Evolutionary conservation across 306 rosid genomes (phyloP).

Genomic region (Cucumis sativus): DNA sequence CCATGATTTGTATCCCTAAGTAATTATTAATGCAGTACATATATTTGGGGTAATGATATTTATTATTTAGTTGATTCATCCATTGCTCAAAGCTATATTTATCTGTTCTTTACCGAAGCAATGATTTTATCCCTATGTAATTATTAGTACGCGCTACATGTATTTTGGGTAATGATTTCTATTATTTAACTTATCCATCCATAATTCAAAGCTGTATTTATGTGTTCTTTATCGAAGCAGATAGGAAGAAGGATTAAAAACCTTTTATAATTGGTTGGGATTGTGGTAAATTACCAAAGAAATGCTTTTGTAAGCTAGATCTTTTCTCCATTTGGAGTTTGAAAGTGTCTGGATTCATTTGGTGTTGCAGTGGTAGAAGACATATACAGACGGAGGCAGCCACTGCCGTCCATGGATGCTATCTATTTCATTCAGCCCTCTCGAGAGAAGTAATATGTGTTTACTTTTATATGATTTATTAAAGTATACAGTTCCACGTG

Average conservation of each 20-base stretch:
- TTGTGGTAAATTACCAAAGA: neutral
- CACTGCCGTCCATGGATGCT: slow-evolving; percentile 89
- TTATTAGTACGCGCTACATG: neutral
- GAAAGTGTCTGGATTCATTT: slow-evolving; percentile 12
- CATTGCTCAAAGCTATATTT: neutral
- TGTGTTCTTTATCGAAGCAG: neutral
- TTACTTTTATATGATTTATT: neutral
- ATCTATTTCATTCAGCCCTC: slow-evolving; percentile 93
- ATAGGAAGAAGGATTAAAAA: neutral
- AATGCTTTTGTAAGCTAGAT: neutral
- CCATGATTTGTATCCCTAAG: neutral
- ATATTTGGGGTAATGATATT: neutral
- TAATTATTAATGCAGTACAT: neutral
- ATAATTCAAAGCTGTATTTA: neutral
- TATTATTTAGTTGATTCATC: neutral
- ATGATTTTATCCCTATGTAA: neutral
- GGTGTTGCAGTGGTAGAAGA: slow-evolving; percentile 85
- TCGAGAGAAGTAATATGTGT: slow-evolving; percentile 58
- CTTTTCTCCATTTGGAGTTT: neutral
- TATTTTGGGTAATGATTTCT: neutral
- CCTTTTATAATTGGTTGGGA: neutral
- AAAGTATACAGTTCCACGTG: neutral
- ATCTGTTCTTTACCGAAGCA: neutral
- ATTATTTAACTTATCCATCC: neutral
- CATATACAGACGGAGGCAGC: slow-evolving; percentile 89